A percentile compares a stretch with the other conserved stretches of the same genome.
Evolutionary conservation across 164 flowering plant genomes (phyloP).

Genomic region (Macadamia integrifolia): DNA sequence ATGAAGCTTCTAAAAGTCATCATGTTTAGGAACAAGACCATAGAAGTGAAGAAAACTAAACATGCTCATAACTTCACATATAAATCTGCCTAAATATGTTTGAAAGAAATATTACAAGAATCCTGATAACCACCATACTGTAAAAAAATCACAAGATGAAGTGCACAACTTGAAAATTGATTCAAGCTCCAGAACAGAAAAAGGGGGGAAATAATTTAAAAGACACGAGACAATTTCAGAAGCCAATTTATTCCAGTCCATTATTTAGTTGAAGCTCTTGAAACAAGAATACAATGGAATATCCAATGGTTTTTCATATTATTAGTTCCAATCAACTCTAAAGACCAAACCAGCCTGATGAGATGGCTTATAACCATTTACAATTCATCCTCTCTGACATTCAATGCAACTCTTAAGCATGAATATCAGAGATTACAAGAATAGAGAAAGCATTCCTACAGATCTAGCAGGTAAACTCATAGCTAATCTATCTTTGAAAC

Average conservation of each 20-base stretch:
- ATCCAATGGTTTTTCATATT: background rate
- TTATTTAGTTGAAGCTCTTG: background rate
- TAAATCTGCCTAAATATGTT: too few relatives aligned
- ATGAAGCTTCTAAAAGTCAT: too few relatives aligned
- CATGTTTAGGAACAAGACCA: too few relatives aligned
- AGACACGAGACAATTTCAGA: background rate
- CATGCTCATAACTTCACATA: too few relatives aligned
- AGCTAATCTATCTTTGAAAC: background rate
- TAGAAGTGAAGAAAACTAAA: too few relatives aligned
- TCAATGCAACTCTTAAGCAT: conserved; percentile 1
- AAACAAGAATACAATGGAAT: background rate
- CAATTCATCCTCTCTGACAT: background rate
- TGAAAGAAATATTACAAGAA: too few relatives aligned
- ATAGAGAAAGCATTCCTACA: background rate
- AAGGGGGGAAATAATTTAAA: background rate
- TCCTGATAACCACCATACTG: background rate
- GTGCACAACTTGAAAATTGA: too few relatives aligned
- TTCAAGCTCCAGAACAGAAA: background rate
- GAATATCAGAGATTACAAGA: background rate
- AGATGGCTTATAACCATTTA: background rate
- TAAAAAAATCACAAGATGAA: background rate
- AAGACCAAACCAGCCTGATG: background rate
- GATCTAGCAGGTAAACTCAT: background rate
- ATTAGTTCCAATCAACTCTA: background rate
- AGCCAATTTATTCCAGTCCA: background rate